Conservation (phyloP, 2,329 filamentous ascomycete species). For the Talaromyces sp. region DNA sequence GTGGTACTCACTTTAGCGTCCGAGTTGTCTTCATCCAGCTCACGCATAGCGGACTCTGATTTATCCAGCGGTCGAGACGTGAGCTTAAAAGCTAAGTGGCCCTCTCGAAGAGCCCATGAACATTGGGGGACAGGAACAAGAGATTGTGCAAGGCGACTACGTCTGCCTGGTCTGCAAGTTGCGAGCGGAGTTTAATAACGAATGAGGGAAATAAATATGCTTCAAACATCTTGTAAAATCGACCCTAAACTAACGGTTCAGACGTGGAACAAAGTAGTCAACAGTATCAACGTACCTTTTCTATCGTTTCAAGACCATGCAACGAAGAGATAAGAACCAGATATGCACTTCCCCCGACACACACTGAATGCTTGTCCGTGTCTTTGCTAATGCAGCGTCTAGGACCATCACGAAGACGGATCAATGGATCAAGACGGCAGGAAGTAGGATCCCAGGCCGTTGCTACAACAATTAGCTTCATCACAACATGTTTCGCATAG, state of each 20-base stretch:
- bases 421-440: background rate
- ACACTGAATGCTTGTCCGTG: background rate
- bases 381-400: slow-evolving; percentile 4
- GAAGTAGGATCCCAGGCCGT: background rate
- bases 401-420: slow-evolving; percentile 4
- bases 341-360: slow-evolving; percentile 5
- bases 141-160: slow-evolving; percentile 11
- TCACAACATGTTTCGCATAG: background rate
- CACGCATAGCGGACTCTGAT: background rate
- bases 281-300: background rate
- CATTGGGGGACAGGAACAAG: slow-evolving; percentile 14
- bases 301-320: background rate
- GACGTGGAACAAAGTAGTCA: background rate
- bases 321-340: slow-evolving; percentile 4
- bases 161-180: background rate
- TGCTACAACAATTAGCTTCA: background rate
- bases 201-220: slow-evolving; percentile 7
- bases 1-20: slow-evolving; percentile 5
- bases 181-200: slow-evolving; percentile 1
- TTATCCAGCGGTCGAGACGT: background rate
- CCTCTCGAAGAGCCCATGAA: slow-evolving; percentile 14
- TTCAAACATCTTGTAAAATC: slow-evolving; percentile 12
- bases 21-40: background rate
- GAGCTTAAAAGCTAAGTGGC: slow-evolving; percentile 12
- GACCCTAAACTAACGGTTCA: slow-evolving; percentile 3